A percentile compares a stretch with the other conserved stretches of the same genome.
These are phyloP conservation scores for Colletotrichum somersetense DNA, from an alignment of 2,329 filamentous ascomycete genomes.

Conservation along the genomic window DNA sequence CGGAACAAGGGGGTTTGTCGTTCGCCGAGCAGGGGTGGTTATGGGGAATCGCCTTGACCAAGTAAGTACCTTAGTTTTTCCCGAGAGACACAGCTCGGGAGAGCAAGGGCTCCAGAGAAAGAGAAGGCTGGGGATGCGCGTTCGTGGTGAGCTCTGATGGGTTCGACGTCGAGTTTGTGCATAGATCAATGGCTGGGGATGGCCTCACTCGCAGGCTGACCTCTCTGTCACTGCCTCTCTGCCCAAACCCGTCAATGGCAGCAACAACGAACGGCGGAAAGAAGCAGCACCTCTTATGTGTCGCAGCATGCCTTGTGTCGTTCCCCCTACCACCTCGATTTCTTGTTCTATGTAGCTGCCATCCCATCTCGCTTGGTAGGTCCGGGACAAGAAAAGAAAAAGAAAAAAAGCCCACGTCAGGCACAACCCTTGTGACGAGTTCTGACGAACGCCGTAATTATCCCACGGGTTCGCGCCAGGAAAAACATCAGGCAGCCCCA, in stretches of 20 bases:
- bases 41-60: not conserved
- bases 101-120: conserved; percentile 13
- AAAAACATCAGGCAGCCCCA: not conserved
- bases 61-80: not conserved
- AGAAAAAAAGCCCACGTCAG: conserved; percentile 2
- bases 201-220: conserved; percentile 28
- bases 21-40: not conserved
- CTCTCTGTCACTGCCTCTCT: not conserved
- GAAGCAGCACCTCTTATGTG: not conserved
- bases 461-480: not conserved
- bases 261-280: not conserved
- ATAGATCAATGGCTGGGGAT: conserved; percentile 37
- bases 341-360: conserved; percentile 26
- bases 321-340: conserved; percentile 25
- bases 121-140: conserved; percentile 23
- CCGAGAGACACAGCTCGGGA: not conserved
- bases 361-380: conserved; percentile 27
- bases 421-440: conserved; percentile 13
- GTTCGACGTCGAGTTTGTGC: conserved; percentile 3
- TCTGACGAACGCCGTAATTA: conserved; percentile 16
- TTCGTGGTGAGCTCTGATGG: conserved; percentile 13
- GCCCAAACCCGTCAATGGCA: not conserved
- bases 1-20: conserved; percentile 10
- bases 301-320: not conserved
- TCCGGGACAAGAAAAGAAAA: not conserved